Percentiles rank a stretch among this genome's conserved stretches.
Conservation (phyloP, 2,329 filamentous ascomycete species). For the Talaromyces pinophilus region DNA sequence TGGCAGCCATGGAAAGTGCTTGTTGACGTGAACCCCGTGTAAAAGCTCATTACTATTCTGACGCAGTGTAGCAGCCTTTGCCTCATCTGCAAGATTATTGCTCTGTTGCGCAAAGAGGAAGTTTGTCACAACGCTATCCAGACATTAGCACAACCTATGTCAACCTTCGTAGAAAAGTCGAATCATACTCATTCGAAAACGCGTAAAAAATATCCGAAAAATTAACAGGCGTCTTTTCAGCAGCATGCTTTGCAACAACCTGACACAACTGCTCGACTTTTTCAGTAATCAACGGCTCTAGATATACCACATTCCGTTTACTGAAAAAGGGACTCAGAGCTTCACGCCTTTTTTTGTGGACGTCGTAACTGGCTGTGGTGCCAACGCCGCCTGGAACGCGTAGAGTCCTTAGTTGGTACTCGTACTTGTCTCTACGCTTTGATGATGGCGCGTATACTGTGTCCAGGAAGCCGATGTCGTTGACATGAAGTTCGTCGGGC, state of each 20-base stretch:
- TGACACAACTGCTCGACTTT: neutral
- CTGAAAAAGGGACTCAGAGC: neutral
- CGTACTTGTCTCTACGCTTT: neutral
- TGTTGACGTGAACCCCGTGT: conserved; percentile 26
- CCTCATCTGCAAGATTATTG: neutral
- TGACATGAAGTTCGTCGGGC: neutral
- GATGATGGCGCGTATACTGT: neutral
- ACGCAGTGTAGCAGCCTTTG: neutral
- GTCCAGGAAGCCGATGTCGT: neutral
- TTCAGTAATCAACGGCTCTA: neutral
- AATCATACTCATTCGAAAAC: neutral
- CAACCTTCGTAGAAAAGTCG: neutral
- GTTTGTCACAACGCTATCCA: neutral
- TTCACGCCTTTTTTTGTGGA: neutral
- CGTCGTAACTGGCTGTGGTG: neutral
- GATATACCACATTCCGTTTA: neutral
- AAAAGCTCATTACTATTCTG: neutral
- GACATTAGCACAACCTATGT: neutral
- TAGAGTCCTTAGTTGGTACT: neutral
- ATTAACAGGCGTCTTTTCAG: neutral
- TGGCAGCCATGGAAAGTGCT: conserved; percentile 35
- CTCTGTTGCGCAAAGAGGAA: neutral
- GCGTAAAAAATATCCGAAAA: neutral
- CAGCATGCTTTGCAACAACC: neutral
- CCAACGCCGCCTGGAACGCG: neutral